phyloP scores from a whole-genome alignment of 2,329 filamentous ascomycete species.

The Pseudocercospora macadamiae region DNA sequence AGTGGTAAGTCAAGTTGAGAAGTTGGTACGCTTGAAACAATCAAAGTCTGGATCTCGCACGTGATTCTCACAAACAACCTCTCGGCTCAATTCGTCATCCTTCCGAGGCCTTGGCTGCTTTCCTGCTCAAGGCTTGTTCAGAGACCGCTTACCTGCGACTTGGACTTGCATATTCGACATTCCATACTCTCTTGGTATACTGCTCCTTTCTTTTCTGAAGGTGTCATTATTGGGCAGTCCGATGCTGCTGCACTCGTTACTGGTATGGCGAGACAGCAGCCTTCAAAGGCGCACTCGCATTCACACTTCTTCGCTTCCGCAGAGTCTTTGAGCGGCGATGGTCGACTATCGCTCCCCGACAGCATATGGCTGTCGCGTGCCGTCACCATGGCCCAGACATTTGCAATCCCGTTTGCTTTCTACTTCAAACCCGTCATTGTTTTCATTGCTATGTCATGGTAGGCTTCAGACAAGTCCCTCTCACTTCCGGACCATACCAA shows the following conservation, averaged over 20 bases:
- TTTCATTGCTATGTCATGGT: constrained; percentile 28
- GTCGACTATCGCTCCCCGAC: constrained; percentile 15
- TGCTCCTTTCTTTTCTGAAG: not conserved
- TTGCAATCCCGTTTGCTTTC: constrained; percentile 23
- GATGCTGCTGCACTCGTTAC: not conserved
- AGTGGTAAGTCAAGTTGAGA: too few relatives aligned
- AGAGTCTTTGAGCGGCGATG: constrained; percentile 11
- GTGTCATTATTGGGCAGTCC: not conserved
- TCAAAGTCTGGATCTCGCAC: not conserved
- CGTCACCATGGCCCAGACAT: constrained; percentile 18
- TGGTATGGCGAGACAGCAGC: constrained; percentile 8
- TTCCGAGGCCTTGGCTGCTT: not conserved
- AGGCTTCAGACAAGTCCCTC: not conserved
- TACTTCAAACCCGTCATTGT: constrained; percentile 30
- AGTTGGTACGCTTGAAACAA: too few relatives aligned
- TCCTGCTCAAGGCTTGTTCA: not conserved
- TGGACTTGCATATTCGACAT: not conserved
- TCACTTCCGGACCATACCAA: not conserved
- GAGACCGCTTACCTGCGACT: not conserved
- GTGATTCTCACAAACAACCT: not conserved
- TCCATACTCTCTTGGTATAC: not conserved
- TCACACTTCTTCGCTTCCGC: constrained; percentile 20
- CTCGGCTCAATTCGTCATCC: not conserved
- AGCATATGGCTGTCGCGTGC: constrained; percentile 19
- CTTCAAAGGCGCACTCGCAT: constrained; percentile 5